A percentile compares a stretch with the other conserved stretches of the same genome.
These are phyloP conservation scores for Lipomyces mesembrius DNA, from an alignment of 805 yeast species.

Conservation along the genomic window DNA sequence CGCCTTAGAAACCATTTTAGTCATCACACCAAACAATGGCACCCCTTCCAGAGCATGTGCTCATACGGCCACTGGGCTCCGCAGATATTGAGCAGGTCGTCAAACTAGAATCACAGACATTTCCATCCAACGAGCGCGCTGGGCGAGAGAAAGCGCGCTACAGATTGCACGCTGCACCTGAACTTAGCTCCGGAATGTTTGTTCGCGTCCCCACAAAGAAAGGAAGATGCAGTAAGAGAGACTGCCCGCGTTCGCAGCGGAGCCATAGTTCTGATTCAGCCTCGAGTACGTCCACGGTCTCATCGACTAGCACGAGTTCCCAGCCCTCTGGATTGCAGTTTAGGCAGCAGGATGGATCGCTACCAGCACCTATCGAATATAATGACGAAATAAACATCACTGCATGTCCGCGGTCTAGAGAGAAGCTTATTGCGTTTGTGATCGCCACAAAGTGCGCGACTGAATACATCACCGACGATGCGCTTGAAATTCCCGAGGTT, in stretches of 20 bases:
- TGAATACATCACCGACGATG: constrained; percentile 71
- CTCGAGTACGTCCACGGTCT: constrained; percentile 10
- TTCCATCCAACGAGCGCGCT: constrained; percentile 72
- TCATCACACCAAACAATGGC: constrained; percentile 15
- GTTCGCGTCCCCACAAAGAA: constrained; percentile 62
- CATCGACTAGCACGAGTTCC: constrained; percentile 38
- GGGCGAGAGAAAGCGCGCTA: constrained; percentile 65
- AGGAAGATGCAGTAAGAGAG: constrained; percentile 43
- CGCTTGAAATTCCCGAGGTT: constrained; percentile 64
- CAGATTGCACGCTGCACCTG: constrained; percentile 83
- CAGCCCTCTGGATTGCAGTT: not conserved
- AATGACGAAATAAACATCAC: constrained; percentile 41
- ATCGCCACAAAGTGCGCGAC: constrained; percentile 48
- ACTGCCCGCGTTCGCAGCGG: constrained; percentile 1
- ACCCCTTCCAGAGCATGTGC: constrained; percentile 59
- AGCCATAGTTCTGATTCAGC: constrained; percentile 12
- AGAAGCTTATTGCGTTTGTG: constrained; percentile 29
- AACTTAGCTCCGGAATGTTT: constrained; percentile 85
- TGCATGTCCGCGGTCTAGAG: constrained; percentile 36
- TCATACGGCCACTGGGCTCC: constrained; percentile 77
- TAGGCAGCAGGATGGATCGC: not conserved
- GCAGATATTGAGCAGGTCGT: constrained; percentile 68
- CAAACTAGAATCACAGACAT: constrained; percentile 68
- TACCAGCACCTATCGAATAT: constrained; percentile 8
- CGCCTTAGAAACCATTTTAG: not conserved